Base-by-base conservation (phyloP, 495 filamentous ascomycete genomes). In the Margaritispora aquatica region DNA sequence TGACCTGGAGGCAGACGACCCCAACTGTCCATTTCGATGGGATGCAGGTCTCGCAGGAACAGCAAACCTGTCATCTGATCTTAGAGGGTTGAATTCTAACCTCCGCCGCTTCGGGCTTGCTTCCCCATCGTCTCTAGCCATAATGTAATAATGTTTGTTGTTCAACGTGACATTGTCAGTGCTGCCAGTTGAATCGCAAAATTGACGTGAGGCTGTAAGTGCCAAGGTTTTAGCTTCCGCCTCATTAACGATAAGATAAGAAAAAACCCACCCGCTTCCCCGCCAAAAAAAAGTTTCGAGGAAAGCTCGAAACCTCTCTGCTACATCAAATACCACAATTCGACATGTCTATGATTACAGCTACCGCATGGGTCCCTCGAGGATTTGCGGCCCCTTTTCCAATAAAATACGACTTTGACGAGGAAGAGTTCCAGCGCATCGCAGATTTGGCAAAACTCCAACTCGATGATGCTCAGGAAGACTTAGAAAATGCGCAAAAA, bases 321-420 rank as follows among this genome's bases (percentile, higher is more conserved):
- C 23, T 50, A 50, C 47, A 24, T n/a, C 23, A 10, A 26, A 22
- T 26, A 26, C 26, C 20, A 24, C 21, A 44, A 51, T 26, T 48
- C 57, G 73, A 65, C 56, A 73, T 75, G 62, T 80, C 78, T 29
- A 97, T 97, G 93, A 96, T 99, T 57, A 97, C 95, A 21, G 88
- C 90, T 34, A 89, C 92, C 0, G 72, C 87, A 3, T 99, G 94
- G 94, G 93, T 97, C 65, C 91, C 90, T 59, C 88, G 92, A 19
- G 95, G 95, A 46, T 90, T 92, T 73, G 90, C 95, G 29, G 92
- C 94, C 51, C 86, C 88, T 59, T 96, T 96, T 66, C 94, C 94
- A 1, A 85, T 80, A 3, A 94, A 90, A 73, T 94, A 94, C 70
- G 85, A 88, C 29, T 90, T 97, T 63, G 86, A 96, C 69, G 94